A percentile compares a stretch with the other conserved stretches of the same genome.
phyloP scores from a whole-genome alignment of 1,284 basidiomycete genomes.

The Moesziomyces parantarcticus region DNA sequence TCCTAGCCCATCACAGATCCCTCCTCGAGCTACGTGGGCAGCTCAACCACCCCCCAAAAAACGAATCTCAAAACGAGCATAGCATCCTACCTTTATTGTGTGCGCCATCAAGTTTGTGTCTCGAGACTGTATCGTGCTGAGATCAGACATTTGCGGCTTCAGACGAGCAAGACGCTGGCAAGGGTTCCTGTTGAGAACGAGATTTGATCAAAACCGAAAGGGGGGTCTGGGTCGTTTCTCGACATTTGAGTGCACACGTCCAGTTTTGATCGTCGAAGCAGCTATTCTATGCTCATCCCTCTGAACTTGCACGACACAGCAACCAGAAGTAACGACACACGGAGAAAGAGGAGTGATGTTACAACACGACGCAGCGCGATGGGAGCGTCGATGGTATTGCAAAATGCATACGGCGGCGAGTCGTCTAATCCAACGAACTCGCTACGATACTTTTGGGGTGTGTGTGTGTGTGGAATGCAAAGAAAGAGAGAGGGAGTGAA shows the following conservation, averaged over 20 bases:
- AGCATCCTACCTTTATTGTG: constrained; percentile 21
- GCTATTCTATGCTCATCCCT: too few species aligned
- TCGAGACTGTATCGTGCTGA: too few species aligned
- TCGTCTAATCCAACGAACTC: too few species aligned
- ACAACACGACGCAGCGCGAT: constrained; percentile 12
- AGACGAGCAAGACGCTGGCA: too few species aligned
- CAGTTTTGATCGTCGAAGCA: too few species aligned
- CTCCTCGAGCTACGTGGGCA: constrained; percentile 21
- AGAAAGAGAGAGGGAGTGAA: constrained; percentile 12
- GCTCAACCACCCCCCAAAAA: constrained; percentile 27
- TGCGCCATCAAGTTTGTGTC: too few species aligned
- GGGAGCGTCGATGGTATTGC: constrained; percentile 13
- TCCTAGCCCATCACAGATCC: constrained; percentile 1
- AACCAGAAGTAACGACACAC: not conserved
- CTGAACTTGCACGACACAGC: too few species aligned
- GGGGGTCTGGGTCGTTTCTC: too few species aligned
- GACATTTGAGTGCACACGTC: too few species aligned
- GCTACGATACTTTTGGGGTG: constrained; percentile 3
- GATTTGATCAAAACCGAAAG: too few species aligned
- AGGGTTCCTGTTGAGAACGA: too few species aligned
- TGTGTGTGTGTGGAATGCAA: constrained; percentile 2
- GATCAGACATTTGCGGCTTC: too few species aligned
- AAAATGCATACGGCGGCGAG: constrained; percentile 2
- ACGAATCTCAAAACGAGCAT: constrained; percentile 36
- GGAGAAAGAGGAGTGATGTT: constrained; percentile 11